Evolutionary conservation across 2,329 filamentous ascomycete species (phyloP), one percentile per base, ranked within the genome.

Genomic region (Ceratocystis colombiana): DNA sequence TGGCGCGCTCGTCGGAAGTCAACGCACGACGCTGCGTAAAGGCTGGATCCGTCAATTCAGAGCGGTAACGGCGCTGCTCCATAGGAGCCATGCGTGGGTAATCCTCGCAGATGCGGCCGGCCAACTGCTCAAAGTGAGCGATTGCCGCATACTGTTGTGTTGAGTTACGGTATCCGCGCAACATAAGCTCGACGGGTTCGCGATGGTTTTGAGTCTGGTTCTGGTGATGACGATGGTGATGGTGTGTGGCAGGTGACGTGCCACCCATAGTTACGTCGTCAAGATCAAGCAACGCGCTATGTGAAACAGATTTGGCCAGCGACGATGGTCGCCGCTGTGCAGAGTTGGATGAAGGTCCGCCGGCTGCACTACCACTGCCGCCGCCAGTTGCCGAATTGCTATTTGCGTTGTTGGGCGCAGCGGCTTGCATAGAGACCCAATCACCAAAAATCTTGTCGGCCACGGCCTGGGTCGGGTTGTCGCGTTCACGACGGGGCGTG

Each of bases 41-140:
- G 8, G 88, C 85, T 63, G 88, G 84, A 71, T 90, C 87, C 69
- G 88, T 83, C 68, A 89, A 83, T 70, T 92, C 84, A 1, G 86
- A 83, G 73, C 89, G 88, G 78, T 88, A 93, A 67, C 88, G 82
- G 67, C 82, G 80, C 72, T 84, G 83, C 69, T 86, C 82, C 66
- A 84, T 80, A 2, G 89, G 88, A n/a, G 93, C 88, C 69, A 89
- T 86, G 69, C 93, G 86, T 7, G 91, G 85, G 75, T 97, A 97
- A 76, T 96, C 92, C 77, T 97, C 93, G 75, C 92, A 92, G 73
- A 96, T 90, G 69, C 84, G 78, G 30, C 92, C 92, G 5, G 89
- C 93, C 53, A 96, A 85, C 68, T 87, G 84, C 78, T 96, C 93
- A 77, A 88, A 97, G 76, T 90, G 89, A 70, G 88, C 86, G 71